Conservation (phyloP, 106 monocot genomes). For the Agapanthus africanus region DNA sequence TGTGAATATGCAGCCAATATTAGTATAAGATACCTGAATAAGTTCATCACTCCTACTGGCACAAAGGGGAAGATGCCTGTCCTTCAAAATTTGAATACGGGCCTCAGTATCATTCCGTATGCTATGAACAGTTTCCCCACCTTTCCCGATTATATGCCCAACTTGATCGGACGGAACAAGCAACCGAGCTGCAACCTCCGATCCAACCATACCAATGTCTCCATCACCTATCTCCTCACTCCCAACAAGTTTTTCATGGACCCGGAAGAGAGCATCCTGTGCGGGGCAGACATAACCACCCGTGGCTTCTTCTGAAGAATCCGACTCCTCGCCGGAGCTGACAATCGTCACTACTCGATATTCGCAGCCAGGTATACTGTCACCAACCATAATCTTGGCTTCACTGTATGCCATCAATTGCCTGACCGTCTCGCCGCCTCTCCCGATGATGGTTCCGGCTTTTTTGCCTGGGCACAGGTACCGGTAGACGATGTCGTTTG, state of each 20-base stretch:
- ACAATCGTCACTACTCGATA: conserved; percentile 47
- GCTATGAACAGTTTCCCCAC: conserved; percentile 25
- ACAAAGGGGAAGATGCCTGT: conserved; percentile 23
- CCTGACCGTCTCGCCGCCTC: conserved; percentile 60
- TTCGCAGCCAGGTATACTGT: conserved; percentile 44
- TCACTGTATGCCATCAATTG: conserved; percentile 44
- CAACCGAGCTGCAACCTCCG: conserved; percentile 36
- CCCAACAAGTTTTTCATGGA: conserved; percentile 38
- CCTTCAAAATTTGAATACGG: conserved; percentile 22
- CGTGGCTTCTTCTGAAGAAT: conserved; percentile 20
- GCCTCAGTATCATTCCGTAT: conserved; percentile 23
- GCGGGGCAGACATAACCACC: conserved; percentile 45
- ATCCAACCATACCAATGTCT: conserved; percentile 11
- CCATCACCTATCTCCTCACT: conserved; percentile 28
- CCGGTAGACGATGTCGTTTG: conserved; percentile 48
- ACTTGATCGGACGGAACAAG: conserved; percentile 58
- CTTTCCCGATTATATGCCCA: no score
- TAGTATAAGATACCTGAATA: conserved; percentile 37
- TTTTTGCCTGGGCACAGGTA: conserved; percentile 47
- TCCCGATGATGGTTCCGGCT: conserved; percentile 48
- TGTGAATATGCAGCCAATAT: background rate
- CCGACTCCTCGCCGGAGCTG: conserved; percentile 36
- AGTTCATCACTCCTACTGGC: conserved; percentile 38
- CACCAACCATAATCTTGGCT: conserved; percentile 46
- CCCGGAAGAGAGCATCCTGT: conserved; percentile 58